Conservation (phyloP, 768 basidiomycete species). For the Naganishia randhawae region DNA sequence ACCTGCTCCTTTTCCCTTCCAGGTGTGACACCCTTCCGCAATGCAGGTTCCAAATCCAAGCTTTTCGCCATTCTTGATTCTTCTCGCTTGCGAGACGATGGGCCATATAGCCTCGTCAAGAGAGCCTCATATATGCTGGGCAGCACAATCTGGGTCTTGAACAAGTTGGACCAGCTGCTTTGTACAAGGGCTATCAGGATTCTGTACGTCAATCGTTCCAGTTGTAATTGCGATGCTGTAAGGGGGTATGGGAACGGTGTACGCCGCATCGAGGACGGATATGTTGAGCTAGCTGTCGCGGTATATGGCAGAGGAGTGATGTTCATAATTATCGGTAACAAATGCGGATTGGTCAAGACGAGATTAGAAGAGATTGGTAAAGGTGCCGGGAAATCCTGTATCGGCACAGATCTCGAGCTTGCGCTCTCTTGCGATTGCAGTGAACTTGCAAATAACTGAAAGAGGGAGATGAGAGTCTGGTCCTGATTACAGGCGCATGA, state of each 20-base stretch:
- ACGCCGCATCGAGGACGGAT: slow-evolving; percentile 11
- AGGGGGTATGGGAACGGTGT: slow-evolving; percentile 4
- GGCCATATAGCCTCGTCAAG: slow-evolving; percentile 26
- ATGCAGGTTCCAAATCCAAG: background rate
- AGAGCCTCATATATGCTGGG: slow-evolving; percentile 22
- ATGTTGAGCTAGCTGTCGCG: slow-evolving; percentile 35
- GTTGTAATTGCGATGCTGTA: background rate
- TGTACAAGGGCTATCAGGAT: slow-evolving; percentile 27
- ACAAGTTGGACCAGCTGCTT: slow-evolving; percentile 29
- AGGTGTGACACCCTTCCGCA: background rate
- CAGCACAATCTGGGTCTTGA: slow-evolving; percentile 19
- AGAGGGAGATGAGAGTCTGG: slow-evolving; percentile 38
- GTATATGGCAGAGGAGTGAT: slow-evolving; percentile 27
- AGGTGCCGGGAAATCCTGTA: slow-evolving; percentile 11
- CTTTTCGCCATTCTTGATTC: background rate
- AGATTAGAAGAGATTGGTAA: slow-evolving; percentile 29
- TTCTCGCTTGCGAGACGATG: background rate
- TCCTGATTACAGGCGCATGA: slow-evolving; percentile 43
- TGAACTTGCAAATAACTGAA: slow-evolving; percentile 18
- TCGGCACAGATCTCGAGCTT: background rate
- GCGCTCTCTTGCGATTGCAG: background rate
- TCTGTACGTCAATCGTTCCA: slow-evolving; percentile 16
- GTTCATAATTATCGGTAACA: slow-evolving; percentile 36
- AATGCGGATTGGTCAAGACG: slow-evolving; percentile 23
- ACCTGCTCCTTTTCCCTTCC: background rate